Base-by-base conservation (phyloP, 306 rosid genomes). In the Quercus berberidifolia region DNA sequence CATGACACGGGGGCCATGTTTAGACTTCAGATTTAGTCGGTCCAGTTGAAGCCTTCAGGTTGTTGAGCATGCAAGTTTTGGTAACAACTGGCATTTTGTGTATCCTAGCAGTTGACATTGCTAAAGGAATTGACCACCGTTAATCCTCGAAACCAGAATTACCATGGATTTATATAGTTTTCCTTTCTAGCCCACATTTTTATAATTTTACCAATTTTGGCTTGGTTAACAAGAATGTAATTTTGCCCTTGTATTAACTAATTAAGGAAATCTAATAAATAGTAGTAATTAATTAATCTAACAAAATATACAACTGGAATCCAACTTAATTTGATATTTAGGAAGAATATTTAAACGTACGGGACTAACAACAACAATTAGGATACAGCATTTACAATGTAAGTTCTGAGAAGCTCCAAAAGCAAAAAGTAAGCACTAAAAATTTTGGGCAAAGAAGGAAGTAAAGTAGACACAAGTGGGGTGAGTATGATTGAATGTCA, bases 401-500 rank as follows among this genome's bases (percentile, higher is more conserved):
- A 68, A 67, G 64, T 57, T 74, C 55, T 19, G 20, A 67, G 41
- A 73, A 49, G 74, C 54, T 19, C 55, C 25, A 78, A 76, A 78
- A 78, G 25, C 69, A 19, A 41, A 41, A 8, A 41, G 11, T 41
- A 41, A 8, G 46, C 46, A 41, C 46, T 8, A 41, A 41, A 38
- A 2, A 2, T 41, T 7, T 41, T 41, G 46, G 46, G 46, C 46
- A 7, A 41, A 8, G 46, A 8, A 41, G 46, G 46, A 41, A 8
- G 46, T 41, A 41, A 41, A 41, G 46, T 41, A 2, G 46, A 41
- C 33, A 55, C 25, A 49, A 35, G 55, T 72, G 76, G 69, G 75
- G 21, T 5, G 75, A 55, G 19, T 52, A 64, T 52, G 80, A 74
- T 79, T 77, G 41, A 57, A 38, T 55, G 89, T 88, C 86, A 19